A percentile compares a stretch with the other conserved stretches of the same genome.
Conservation (phyloP, 768 basidiomycete species). For the Pisolithus sp. region DNA sequence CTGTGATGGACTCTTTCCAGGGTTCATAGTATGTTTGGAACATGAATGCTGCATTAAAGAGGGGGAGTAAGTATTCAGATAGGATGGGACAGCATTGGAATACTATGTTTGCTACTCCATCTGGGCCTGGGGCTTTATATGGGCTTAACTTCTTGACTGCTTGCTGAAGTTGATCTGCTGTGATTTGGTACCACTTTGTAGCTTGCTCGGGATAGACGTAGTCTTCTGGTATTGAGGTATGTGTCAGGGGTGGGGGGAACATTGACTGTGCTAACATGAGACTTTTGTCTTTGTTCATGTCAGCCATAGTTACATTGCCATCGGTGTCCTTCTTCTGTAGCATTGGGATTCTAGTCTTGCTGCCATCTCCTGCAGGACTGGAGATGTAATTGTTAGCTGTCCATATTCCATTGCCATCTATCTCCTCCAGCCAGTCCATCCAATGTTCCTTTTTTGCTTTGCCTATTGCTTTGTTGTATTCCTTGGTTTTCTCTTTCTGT, state of each 20-base stretch:
- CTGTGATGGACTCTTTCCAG: no score
- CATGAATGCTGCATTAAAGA: no score
- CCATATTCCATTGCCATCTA: conserved; percentile 14
- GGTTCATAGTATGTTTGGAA: no score
- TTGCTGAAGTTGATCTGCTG: conserved; percentile 4
- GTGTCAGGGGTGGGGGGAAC: no score
- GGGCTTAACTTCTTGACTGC: conserved; percentile 8
- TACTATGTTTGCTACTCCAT: conserved; percentile 22
- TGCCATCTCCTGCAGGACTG: neutral
- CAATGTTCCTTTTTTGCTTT: conserved; percentile 10
- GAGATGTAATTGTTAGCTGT: neutral
- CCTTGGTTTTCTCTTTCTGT: neutral
- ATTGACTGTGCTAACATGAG: no score
- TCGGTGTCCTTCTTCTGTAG: no score
- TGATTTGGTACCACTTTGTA: neutral
- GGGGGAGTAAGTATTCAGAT: no score
- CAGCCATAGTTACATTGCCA: no score
- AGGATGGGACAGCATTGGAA: conserved; percentile 14
- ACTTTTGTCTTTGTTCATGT: no score
- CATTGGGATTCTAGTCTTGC: neutral
- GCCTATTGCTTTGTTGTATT: conserved; percentile 2
- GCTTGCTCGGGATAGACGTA: conserved; percentile 6
- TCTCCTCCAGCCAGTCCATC: conserved; percentile 22
- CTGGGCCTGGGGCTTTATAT: conserved; percentile 20
- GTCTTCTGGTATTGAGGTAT: no score